A percentile compares a stretch with the other conserved stretches of the same genome.
These are phyloP conservation scores for Diplodia scrobiculata DNA, from an alignment of 2,329 filamentous ascomycete genomes.

Conservation along the genomic window DNA sequence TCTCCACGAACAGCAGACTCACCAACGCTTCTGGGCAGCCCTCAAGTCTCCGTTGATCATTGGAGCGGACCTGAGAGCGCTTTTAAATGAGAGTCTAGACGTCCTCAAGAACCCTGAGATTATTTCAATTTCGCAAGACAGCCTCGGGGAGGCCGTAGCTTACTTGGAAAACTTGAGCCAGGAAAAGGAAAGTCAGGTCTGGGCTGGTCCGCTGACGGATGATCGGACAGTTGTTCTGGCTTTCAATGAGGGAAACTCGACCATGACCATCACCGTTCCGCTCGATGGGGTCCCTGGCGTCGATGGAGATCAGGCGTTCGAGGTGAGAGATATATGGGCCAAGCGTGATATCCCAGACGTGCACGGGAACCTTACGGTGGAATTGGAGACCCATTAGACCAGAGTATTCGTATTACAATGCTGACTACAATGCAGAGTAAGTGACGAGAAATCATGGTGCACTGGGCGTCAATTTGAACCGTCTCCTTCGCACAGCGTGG, in stretches of 20 bases:
- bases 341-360: background rate
- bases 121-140: conserved; percentile 53
- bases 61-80: conserved; percentile 42
- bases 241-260: background rate
- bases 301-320: background rate
- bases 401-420: too few species aligned
- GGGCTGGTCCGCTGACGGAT: background rate
- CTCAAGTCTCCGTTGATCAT: conserved; percentile 57
- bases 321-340: background rate
- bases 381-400: background rate
- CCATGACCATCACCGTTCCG: background rate
- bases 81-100: conserved; percentile 43
- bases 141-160: background rate
- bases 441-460: too few species aligned
- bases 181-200: background rate
- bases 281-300: background rate
- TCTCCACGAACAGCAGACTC: conserved; percentile 54
- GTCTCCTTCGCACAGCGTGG: too few species aligned
- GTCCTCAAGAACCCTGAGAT: conserved; percentile 51
- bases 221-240: background rate
- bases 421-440: too few species aligned
- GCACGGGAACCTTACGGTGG: background rate
- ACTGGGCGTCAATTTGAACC: too few species aligned
- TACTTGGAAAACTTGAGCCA: background rate
- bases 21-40: conserved; percentile 57